A percentile compares a stretch with the other conserved stretches of the same genome.
These are phyloP conservation scores for Ormosia emarginata DNA, from an alignment of 306 rosid genomes.

Conservation along the genomic window DNA sequence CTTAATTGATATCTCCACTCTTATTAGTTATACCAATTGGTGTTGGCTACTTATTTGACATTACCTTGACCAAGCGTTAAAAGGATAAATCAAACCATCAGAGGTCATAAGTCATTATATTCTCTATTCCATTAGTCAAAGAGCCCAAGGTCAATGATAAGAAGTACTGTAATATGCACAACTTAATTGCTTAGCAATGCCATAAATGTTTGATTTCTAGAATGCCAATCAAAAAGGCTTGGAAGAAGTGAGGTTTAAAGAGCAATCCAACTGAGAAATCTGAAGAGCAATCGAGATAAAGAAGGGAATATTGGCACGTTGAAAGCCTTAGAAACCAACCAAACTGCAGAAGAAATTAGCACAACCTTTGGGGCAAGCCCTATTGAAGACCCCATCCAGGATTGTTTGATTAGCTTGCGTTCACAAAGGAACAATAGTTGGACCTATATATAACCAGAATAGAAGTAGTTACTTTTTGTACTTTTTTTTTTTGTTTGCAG, in stretches of 20 bases:
- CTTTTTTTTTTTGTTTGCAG: neutral
- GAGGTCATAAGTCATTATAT: too few species aligned
- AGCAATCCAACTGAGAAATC: neutral
- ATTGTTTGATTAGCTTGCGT: neutral
- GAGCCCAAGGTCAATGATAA: neutral
- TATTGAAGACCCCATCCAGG: neutral
- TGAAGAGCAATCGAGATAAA: neutral
- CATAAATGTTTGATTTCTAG: neutral
- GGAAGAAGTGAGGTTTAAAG: neutral
- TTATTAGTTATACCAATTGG: too few species aligned
- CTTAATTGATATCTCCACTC: too few species aligned
- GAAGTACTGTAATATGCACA: neutral
- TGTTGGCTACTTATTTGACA: too few species aligned
- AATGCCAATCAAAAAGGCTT: neutral
- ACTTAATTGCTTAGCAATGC: neutral
- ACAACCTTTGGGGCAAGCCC: neutral
- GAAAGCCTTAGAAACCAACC: neutral
- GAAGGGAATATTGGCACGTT: neutral
- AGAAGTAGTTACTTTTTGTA: neutral
- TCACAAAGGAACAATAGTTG: neutral
- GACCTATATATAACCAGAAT: neutral
- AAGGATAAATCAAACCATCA: too few species aligned
- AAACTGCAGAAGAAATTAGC: neutral
- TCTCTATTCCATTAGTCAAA: too few species aligned
- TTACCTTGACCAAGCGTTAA: too few species aligned